Evolutionary conservation across 208 protist species (phyloP).

Genomic region (Trypanosoma lewisi): DNA sequence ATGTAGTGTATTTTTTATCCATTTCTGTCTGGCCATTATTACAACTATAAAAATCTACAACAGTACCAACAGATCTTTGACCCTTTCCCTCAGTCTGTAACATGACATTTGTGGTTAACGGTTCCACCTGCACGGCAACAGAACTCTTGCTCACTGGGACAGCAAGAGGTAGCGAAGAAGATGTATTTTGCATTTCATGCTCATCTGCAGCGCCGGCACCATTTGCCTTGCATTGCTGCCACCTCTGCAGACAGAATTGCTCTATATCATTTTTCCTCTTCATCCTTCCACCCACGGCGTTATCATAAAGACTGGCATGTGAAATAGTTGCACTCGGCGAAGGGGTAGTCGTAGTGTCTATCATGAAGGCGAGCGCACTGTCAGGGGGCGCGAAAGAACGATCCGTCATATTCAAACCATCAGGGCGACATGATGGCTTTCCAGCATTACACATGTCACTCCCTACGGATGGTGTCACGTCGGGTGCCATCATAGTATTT

Average conservation of each 20-base stretch:
- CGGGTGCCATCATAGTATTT: background rate
- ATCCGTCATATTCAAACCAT: conserved; percentile 24
- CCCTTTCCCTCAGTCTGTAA: conserved; percentile 11
- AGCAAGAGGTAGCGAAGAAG: background rate
- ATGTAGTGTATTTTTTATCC: background rate
- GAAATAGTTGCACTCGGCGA: background rate
- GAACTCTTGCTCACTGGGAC: background rate
- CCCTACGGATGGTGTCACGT: background rate
- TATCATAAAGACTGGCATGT: background rate
- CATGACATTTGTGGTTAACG: background rate
- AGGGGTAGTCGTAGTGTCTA: background rate
- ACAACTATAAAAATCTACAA: background rate
- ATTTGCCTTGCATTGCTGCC: background rate
- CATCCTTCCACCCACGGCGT: background rate
- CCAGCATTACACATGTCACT: background rate
- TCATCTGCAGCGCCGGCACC: background rate
- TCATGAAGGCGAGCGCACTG: background rate
- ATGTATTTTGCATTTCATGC: background rate
- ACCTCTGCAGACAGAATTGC: background rate
- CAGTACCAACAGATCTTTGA: conserved; percentile 2
- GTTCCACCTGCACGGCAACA: conserved; percentile 9
- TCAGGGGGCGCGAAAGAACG: background rate
- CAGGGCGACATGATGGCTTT: background rate
- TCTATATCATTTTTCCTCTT: background rate
- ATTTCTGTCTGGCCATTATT: background rate